These are phyloP conservation scores for Tetraselmis chui DNA, from an alignment of 139 green algal species.

Conservation along the genomic window DNA sequence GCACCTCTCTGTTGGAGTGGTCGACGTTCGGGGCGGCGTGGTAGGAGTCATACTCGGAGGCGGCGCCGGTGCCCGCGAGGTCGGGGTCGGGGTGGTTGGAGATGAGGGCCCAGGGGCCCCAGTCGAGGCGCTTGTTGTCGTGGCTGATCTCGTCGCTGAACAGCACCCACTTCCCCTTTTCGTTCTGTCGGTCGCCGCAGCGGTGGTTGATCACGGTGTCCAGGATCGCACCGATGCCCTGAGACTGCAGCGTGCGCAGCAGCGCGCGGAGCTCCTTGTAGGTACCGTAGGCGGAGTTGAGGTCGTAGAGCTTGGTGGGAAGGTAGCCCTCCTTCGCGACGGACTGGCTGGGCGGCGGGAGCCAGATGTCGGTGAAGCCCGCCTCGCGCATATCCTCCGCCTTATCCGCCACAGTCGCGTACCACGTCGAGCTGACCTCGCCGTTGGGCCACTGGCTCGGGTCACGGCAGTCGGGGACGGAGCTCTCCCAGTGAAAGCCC, in stretches of 20 bases:
- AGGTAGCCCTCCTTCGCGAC: constrained; percentile 22
- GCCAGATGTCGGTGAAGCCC: constrained; percentile 23
- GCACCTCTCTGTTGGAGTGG: constrained; percentile 16
- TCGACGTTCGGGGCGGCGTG: constrained; percentile 22
- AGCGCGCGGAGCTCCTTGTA: constrained; percentile 14
- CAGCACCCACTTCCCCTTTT: constrained; percentile 25
- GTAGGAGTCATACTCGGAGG: constrained; percentile 4
- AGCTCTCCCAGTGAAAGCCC: constrained; percentile 17
- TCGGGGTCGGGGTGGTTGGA: constrained; percentile 15
- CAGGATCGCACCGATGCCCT: constrained; percentile 16
- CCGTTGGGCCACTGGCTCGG: constrained; percentile 16
- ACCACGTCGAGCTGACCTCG: constrained; percentile 14
- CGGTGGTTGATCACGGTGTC: constrained; percentile 27
- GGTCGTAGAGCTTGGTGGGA: constrained; percentile 23
- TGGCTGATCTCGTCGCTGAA: constrained; percentile 27
- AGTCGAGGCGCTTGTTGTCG: constrained; percentile 15
- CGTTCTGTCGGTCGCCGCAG: constrained; percentile 20
- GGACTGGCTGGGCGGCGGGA: constrained; percentile 13
- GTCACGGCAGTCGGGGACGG: constrained; percentile 10
- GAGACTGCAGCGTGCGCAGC: constrained; percentile 10
- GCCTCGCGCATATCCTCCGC: constrained; percentile 16
- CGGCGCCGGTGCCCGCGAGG: constrained; percentile 14
- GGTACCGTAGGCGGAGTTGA: constrained; percentile 21
- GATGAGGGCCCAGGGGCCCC: constrained; percentile 17
- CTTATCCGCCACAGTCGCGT: constrained; percentile 21